Evolutionary conservation across 495 filamentous ascomycete species (phyloP), one percentile per base, ranked within the genome.

Genomic region (Penicillium herquei): DNA sequence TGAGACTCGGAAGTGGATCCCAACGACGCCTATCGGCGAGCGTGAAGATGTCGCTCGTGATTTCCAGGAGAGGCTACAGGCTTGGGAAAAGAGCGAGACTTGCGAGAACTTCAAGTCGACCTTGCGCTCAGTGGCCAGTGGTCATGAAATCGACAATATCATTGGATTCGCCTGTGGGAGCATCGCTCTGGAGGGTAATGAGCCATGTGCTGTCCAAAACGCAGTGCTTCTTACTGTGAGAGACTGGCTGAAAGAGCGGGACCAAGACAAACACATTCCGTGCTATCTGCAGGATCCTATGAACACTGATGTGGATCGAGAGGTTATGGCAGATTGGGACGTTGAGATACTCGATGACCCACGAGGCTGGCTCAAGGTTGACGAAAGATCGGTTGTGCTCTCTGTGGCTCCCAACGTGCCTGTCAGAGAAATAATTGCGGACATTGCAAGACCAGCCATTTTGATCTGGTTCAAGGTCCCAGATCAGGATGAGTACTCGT

Each of bases 401-500:
- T 65, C 66, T 3, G 58, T 70, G 0, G 61, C 61, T 31, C 71
- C 68, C 2, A 67, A 74, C 51, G 56, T 74, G 0, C 68, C 69
- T 1, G 68, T 74, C 0, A 66, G 65, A 44, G 70, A 74, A 51
- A 64, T 74, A 7, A 53, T 74, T 5, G 68, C 66, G 34, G 71
- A 74, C 56, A 52, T 61, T 12, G 55, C 59, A 7, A 64, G 65
- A 55, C 71, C 71, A 0, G 68, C 62, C 0, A 65, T 59, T 9
- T 66, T 71, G 64, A 56, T 74, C 9, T 74, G 71, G 66, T 63
- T 72, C 55, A 64, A 55, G 9, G 64, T 71, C 1, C 9, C 8
- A 37, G 34, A 37, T 2, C 2, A 37, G 12, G 8, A 37, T 37
- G 12, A 10, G 2, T 9, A 9, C 12, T 37, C 34, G 34, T 37